These are phyloP conservation scores for Immersiella caudata DNA, from an alignment of 495 filamentous ascomycete genomes.

Conservation along the genomic window DNA sequence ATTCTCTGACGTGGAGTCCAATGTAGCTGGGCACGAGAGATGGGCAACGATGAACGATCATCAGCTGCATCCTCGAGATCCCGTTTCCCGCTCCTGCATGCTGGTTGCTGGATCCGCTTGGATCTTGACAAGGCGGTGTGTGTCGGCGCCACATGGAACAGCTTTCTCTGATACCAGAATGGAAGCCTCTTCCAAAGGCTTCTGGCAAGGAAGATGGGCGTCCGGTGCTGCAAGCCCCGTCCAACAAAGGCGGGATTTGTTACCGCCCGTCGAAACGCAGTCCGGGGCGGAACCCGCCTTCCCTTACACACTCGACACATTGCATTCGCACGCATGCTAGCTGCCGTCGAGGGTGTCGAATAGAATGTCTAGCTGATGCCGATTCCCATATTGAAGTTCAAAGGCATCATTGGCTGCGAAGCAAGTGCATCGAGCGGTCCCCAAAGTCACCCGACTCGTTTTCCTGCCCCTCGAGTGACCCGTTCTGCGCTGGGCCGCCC, in stretches of 20 bases:
- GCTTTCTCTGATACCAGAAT: background rate
- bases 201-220: background rate
- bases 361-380: background rate
- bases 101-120: background rate
- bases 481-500: constrained; percentile 15
- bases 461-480: constrained; percentile 1
- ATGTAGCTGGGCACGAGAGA: no score
- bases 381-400: background rate
- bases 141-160: background rate
- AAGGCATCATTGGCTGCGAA: constrained; percentile 1
- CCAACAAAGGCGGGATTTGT: background rate
- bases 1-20: no score
- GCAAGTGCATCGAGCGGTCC: background rate
- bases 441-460: constrained; percentile 15
- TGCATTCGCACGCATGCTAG: background rate
- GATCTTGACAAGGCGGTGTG: background rate
- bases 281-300: constrained; percentile 19
- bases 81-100: constrained; percentile 13
- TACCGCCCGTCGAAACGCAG: constrained; percentile 18
- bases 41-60: background rate
- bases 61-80: background rate
- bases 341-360: background rate
- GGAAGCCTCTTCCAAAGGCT: background rate
- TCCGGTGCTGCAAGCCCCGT: background rate
- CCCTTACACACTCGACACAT: constrained; percentile 32